Percentiles rank a stretch among this genome's conserved stretches.
phyloP scores from a whole-genome alignment of 2,329 filamentous ascomycete species.

The Hymenotorrendiella dingleyae region DNA sequence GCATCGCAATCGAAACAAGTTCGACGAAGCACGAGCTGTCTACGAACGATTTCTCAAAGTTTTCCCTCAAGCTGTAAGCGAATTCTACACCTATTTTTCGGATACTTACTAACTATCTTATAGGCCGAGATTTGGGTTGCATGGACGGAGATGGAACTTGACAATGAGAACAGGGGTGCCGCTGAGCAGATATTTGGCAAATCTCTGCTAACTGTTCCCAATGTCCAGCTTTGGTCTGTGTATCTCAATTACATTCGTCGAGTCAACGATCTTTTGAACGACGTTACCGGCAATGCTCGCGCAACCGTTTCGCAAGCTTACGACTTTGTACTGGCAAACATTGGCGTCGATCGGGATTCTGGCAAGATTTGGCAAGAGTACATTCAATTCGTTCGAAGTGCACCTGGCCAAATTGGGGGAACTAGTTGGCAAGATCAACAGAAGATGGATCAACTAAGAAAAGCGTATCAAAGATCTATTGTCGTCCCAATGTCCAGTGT shows the following conservation, averaged over 20 bases:
- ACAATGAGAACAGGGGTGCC: constrained; percentile 72
- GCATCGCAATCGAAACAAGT: constrained; percentile 72
- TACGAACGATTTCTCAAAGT: constrained; percentile 84
- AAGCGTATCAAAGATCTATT: constrained; percentile 87
- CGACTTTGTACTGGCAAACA: constrained; percentile 82
- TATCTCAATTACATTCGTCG: constrained; percentile 95
- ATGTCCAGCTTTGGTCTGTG: constrained; percentile 83
- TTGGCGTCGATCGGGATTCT: constrained; percentile 87
- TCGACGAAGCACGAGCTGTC: constrained; percentile 71
- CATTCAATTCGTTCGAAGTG: constrained; percentile 84
- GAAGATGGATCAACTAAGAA: constrained; percentile 91
- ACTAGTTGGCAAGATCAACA: constrained; percentile 93
- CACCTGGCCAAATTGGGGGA: constrained; percentile 79
- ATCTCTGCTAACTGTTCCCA: constrained; percentile 71
- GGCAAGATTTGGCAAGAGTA: constrained; percentile 92
- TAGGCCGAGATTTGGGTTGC: constrained; percentile 89
- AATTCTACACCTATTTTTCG: constrained; percentile 5
- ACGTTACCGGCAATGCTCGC: constrained; percentile 70
- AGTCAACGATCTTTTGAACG: constrained; percentile 78
- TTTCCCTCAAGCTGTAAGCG: constrained; percentile 85
- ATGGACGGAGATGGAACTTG: constrained; percentile 84
- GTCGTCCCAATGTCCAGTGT: constrained; percentile 79
- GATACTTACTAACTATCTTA: constrained; percentile 32
- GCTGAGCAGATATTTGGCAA: constrained; percentile 80
- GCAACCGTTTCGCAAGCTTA: constrained; percentile 79